These are phyloP conservation scores for Aspergillus diversus DNA, from an alignment of 495 filamentous ascomycete genomes.

Conservation along the genomic window DNA sequence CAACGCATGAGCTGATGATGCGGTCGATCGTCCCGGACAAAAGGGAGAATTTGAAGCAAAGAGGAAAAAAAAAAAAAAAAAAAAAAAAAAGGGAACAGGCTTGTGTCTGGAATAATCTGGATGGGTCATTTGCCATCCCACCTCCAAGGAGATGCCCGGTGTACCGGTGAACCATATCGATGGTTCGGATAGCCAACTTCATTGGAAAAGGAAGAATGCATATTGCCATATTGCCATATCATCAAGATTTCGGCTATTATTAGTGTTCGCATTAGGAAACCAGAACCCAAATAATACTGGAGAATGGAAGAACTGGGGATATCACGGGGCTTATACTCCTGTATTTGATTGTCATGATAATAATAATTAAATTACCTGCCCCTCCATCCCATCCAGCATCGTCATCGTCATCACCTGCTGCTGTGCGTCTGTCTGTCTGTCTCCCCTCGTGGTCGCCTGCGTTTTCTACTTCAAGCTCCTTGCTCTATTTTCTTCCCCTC, in stretches of 20 bases:
- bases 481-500: constrained; percentile 13
- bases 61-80: constrained; percentile 15
- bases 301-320: background rate
- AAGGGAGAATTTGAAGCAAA: constrained; percentile 7
- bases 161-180: constrained; percentile 26
- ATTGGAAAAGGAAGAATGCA: background rate
- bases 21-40: constrained; percentile 4
- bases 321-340: background rate
- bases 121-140: constrained; percentile 8
- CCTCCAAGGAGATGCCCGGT: constrained; percentile 24
- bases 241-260: background rate
- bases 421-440: too few relatives aligned
- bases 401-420: too few relatives aligned
- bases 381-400: too few relatives aligned
- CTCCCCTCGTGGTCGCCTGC: too few relatives aligned
- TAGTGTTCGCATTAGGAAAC: constrained; percentile 2
- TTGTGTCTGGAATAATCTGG: background rate
- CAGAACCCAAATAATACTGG: background rate
- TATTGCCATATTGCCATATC: background rate
- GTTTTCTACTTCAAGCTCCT: background rate
- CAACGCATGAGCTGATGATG: background rate
- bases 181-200: too few relatives aligned
- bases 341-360: too few relatives aligned
- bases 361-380: too few relatives aligned
- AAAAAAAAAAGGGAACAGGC: constrained; percentile 8